Conservation (phyloP, 345 rosid species). For the Salix brachista region DNA sequence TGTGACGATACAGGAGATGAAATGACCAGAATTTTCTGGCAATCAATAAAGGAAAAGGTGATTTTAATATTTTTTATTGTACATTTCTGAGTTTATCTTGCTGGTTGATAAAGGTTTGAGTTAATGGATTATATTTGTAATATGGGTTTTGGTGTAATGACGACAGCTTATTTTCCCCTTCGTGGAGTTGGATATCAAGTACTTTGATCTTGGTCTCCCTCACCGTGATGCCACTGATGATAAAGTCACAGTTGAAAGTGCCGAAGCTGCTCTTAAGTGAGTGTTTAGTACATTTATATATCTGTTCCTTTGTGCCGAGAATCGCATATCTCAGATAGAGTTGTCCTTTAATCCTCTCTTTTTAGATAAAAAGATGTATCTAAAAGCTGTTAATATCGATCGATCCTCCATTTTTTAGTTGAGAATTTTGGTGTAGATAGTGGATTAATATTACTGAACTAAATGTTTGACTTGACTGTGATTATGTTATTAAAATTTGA, state of each 20-base stretch:
- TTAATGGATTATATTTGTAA: background rate
- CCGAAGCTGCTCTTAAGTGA: constrained; percentile 24
- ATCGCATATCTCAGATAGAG: background rate
- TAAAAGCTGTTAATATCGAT: background rate
- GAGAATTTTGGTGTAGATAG: background rate
- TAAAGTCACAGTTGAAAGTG: constrained; percentile 20
- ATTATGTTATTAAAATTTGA: background rate
- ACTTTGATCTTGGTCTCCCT: constrained; percentile 22
- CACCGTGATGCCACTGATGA: constrained; percentile 26
- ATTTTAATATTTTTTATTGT: background rate
- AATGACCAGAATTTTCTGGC: constrained; percentile 94
- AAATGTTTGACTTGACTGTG: background rate
- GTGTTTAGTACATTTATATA: background rate
- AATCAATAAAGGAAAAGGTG: constrained; percentile 95
- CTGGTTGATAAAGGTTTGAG: background rate
- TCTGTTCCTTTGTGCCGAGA: background rate
- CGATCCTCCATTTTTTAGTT: background rate
- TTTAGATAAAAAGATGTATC: background rate
- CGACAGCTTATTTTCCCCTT: constrained; percentile 22
- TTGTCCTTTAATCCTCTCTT: background rate
- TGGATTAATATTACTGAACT: background rate
- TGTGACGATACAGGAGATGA: constrained; percentile 75
- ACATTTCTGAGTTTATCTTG: too few species aligned
- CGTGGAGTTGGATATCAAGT: constrained; percentile 18
- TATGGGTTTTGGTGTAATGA: background rate